phyloP scores from a whole-genome alignment of 2,329 filamentous ascomycete genomes.

The Cercospora brassicicola region DNA sequence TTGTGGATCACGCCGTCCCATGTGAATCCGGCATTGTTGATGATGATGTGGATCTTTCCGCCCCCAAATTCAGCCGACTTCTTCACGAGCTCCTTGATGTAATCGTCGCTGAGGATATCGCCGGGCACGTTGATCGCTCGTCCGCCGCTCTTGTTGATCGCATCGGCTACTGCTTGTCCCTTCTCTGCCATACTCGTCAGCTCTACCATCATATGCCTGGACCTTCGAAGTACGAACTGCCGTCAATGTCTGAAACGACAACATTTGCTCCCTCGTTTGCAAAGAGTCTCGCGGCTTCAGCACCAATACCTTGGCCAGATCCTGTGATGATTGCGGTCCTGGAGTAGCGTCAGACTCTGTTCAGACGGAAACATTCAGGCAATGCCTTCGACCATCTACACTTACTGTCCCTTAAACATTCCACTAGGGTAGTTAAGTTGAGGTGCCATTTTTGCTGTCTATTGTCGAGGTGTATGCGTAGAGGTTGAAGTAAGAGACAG shows the following conservation, averaged over 20 bases:
- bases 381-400: neutral
- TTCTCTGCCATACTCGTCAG: constrained; percentile 2
- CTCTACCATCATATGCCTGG: neutral
- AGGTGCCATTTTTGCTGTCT: constrained; percentile 41
- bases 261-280: constrained; percentile 84
- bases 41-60: constrained; percentile 86
- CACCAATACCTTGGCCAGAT: constrained; percentile 67
- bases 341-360: neutral
- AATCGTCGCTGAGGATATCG: constrained; percentile 70
- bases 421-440: constrained; percentile 83
- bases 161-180: constrained; percentile 60
- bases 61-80: constrained; percentile 75
- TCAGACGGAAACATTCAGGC: neutral
- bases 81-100: constrained; percentile 70
- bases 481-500: neutral
- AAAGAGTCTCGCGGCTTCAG: constrained; percentile 77
- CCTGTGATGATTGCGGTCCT: constrained; percentile 75
- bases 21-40: constrained; percentile 90
- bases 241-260: constrained; percentile 80
- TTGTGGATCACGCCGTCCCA: constrained; percentile 94
- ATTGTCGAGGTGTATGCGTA: neutral
- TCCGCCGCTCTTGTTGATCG: constrained; percentile 67
- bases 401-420: constrained; percentile 67
- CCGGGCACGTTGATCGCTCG: constrained; percentile 72
- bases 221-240: constrained; percentile 48